Percentiles rank a stretch among this genome's conserved stretches.
Conservation (phyloP, 2,329 filamentous ascomycete genomes). For the Paracamarosporium sp. region DNA sequence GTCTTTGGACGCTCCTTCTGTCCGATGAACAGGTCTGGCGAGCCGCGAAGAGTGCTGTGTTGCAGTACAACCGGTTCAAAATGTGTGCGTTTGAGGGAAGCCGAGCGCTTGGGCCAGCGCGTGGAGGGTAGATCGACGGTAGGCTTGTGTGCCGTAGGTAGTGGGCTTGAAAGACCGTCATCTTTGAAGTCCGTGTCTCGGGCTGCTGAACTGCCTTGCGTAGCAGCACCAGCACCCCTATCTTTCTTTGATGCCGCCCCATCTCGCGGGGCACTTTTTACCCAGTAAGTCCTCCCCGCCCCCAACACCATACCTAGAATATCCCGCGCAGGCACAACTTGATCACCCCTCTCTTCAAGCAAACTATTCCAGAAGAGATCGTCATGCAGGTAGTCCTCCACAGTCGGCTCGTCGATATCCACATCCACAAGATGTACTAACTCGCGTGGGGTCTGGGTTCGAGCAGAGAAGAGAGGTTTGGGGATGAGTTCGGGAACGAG, state of each 20-base stretch:
- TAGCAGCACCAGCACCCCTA: no score
- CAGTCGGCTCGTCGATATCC: neutral
- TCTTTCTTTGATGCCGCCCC: neutral
- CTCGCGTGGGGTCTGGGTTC: neutral
- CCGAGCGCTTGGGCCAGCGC: neutral
- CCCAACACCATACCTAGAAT: neutral
- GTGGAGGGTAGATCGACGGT: no score
- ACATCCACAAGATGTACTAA: conserved; percentile 1
- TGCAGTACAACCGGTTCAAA: neutral
- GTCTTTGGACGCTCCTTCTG: neutral
- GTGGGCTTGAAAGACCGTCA: neutral
- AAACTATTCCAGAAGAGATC: conserved; percentile 8
- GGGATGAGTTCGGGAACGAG: neutral
- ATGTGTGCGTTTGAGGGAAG: neutral
- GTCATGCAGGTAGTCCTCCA: neutral
- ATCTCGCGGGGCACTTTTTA: neutral
- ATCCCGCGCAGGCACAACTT: neutral
- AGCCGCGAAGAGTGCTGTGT: neutral
- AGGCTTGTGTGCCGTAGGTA: neutral
- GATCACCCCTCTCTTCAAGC: neutral
- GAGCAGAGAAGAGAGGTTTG: neutral
- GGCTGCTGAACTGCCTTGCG: neutral
- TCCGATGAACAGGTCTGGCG: neutral
- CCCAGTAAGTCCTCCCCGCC: neutral
- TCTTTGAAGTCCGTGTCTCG: neutral